Evolutionary conservation across 2,329 filamentous ascomycete species (phyloP), one percentile per base, ranked within the genome.

Genomic region (Endothia cerciana): DNA sequence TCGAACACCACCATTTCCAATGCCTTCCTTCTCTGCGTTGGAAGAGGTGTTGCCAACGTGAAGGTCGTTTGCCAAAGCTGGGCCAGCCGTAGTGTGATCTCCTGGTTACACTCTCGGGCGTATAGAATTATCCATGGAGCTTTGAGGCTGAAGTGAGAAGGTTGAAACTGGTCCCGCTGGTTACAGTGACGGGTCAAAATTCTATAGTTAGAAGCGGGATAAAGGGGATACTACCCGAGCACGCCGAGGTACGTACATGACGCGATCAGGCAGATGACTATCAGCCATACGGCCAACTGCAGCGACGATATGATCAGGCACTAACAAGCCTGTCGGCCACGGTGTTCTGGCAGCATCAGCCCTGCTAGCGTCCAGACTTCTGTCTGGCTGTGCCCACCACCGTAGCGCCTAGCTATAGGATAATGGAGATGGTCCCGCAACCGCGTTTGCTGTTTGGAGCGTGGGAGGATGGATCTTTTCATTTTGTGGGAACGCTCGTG

Each of bases 311-410:
- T 1, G 47, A 53, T 51, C 19, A 51, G 45, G 47, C 60, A 62
- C 45, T 62, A 53, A 40, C 60, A 62, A 5, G n/a, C n/a, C 8
- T 38, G 33, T 11, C 43, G 49, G 57, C 57, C 57, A 55, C 55
- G 36, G 28, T 40, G 33, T 41, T 40, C 33, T 41, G 19, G 38
- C 36, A 22, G 28, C n/a, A 40, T 33, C 30, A 38, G 19, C 51
- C 51, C 51, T 55, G 51, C 30, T 36, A 4, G n/a, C n/a, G n/a
- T n/a, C n/a, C n/a, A n/a, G n/a, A n/a, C n/a, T n/a, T n/a, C n/a
- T n/a, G n/a, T n/a, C n/a, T n/a, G n/a, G n/a, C n/a, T n/a, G n/a
- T n/a, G n/a, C n/a, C n/a, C n/a, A n/a, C n/a, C n/a, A n/a, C n/a
- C n/a, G n/a, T n/a, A n/a, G n/a, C n/a, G n/a, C n/a, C n/a, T n/a